Evolutionary conservation across 2,329 filamentous ascomycete species (phyloP).

Genomic region (Cryphonectria naterciae): DNA sequence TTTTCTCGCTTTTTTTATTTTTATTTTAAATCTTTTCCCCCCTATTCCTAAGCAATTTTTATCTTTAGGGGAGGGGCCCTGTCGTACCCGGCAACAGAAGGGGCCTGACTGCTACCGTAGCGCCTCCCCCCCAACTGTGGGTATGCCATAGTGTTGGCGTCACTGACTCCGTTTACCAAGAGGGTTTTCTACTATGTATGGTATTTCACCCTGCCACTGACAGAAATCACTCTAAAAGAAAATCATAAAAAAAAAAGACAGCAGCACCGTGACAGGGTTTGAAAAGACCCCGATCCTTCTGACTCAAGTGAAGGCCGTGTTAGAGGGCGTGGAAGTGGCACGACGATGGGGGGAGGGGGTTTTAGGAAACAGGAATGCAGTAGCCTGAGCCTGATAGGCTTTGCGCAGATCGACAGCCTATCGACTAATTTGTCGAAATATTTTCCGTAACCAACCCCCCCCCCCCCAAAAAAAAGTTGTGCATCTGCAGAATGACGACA

Average conservation of each 20-base stretch:
- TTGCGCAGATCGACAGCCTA: neutral
- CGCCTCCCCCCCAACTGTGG: neutral
- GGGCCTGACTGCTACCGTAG: neutral
- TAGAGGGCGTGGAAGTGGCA: neutral
- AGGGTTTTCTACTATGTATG: neutral
- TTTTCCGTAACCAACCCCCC: neutral
- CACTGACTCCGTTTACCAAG: neutral
- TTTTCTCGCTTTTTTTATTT: neutral
- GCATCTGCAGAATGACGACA: conserved; percentile 25
- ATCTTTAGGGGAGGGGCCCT: neutral
- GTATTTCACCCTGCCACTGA: neutral
- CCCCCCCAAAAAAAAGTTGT: neutral
- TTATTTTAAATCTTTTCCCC: no score
- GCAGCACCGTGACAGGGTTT: neutral
- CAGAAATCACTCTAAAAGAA: neutral
- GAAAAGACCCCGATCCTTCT: neutral
- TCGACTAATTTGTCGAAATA: neutral
- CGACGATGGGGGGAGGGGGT: no score
- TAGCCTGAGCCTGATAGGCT: neutral
- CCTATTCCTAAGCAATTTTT: neutral
- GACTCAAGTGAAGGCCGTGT: neutral
- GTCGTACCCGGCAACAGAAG: neutral
- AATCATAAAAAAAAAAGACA: neutral
- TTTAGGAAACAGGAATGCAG: neutral
- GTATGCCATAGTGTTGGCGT: neutral